Percentiles rank a stretch among this genome's conserved stretches.
phyloP scores from a whole-genome alignment of 1,284 basidiomycete species.

The Sphagnurus paluster region DNA sequence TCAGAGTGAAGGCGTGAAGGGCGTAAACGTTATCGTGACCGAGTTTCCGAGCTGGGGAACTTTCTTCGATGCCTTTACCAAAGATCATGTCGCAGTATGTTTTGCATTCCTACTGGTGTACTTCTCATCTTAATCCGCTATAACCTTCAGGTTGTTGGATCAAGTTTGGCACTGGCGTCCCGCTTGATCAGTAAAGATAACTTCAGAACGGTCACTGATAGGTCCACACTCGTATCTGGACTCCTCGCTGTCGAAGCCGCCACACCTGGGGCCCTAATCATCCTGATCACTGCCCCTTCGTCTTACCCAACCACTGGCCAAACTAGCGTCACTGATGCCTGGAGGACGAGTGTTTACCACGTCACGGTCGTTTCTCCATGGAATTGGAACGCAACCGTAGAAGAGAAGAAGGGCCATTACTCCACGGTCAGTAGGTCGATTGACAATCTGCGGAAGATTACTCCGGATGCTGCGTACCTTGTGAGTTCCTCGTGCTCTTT shows the following conservation, averaged over 20 bases:
- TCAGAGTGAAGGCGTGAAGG: slow-evolving; percentile 25
- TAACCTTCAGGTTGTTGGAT: slow-evolving; percentile 33
- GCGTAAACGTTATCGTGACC: slow-evolving; percentile 28
- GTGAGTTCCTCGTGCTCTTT: slow-evolving; percentile 25
- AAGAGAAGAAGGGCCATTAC: slow-evolving; percentile 37
- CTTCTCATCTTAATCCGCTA: neutral
- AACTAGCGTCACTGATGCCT: slow-evolving; percentile 49
- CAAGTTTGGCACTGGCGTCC: slow-evolving; percentile 40
- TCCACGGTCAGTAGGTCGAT: slow-evolving; percentile 33
- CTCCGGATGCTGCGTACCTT: slow-evolving; percentile 51
- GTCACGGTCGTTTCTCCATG: slow-evolving; percentile 37
- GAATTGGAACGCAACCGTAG: slow-evolving; percentile 43
- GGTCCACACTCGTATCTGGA: slow-evolving; percentile 34
- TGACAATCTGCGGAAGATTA: slow-evolving; percentile 43
- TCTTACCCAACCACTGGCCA: slow-evolving; percentile 30
- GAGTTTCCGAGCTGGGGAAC: slow-evolving; percentile 37
- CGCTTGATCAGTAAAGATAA: slow-evolving; percentile 40
- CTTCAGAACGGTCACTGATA: slow-evolving; percentile 31
- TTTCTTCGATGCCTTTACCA: slow-evolving; percentile 40
- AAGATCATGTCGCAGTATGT: slow-evolving; percentile 29
- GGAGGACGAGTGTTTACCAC: slow-evolving; percentile 49
- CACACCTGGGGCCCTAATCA: slow-evolving; percentile 44
- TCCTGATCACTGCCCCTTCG: slow-evolving; percentile 36
- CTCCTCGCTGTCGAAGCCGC: slow-evolving; percentile 34
- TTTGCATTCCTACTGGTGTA: slow-evolving; percentile 4